Percentiles rank a stretch among this genome's conserved stretches.
These are phyloP conservation scores for Saccharomyces cerevisiae DNA, from an alignment of 805 yeast species.

Conservation along the genomic window DNA sequence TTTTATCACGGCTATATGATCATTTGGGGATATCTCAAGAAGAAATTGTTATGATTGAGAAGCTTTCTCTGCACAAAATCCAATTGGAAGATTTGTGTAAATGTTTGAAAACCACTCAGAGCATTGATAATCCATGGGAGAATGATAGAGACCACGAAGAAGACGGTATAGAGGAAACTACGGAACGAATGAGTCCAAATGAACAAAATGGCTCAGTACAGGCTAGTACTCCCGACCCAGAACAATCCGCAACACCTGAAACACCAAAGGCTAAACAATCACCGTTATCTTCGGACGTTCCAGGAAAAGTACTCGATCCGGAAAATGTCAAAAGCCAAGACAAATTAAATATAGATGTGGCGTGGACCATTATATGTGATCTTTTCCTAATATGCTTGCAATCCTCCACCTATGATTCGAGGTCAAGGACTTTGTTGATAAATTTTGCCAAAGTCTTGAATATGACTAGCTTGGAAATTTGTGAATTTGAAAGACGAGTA, in stretches of 20 bases:
- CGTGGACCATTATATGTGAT: conserved; percentile 94
- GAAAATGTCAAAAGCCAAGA: conserved; percentile 31
- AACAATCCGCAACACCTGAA: not conserved
- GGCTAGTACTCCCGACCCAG: not conserved
- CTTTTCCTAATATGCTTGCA: conserved; percentile 69
- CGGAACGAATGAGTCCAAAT: not conserved
- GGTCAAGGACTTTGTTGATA: conserved; percentile 75
- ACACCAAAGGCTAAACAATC: not conserved
- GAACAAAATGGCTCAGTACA: not conserved
- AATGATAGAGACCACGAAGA: not conserved
- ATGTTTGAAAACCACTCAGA: conserved; percentile 45
- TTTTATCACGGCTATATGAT: conserved; percentile 62
- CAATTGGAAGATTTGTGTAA: conserved; percentile 61
- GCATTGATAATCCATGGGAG: conserved; percentile 44
- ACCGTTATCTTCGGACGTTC: not conserved
- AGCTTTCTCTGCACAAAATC: conserved; percentile 75
- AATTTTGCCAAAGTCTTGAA: conserved; percentile 57
- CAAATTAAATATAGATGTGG: conserved; percentile 57
- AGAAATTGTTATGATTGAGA: conserved; percentile 82
- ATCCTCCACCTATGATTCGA: conserved; percentile 80
- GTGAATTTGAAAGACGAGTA: conserved; percentile 83
- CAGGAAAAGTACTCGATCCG: conserved; percentile 22
- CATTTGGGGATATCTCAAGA: conserved; percentile 74
- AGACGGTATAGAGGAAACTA: not conserved
- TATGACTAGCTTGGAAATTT: conserved; percentile 57